Evolutionary conservation across 129 eudicot genomes (phyloP).

Genomic region (Gnaphalium uliginosum): DNA sequence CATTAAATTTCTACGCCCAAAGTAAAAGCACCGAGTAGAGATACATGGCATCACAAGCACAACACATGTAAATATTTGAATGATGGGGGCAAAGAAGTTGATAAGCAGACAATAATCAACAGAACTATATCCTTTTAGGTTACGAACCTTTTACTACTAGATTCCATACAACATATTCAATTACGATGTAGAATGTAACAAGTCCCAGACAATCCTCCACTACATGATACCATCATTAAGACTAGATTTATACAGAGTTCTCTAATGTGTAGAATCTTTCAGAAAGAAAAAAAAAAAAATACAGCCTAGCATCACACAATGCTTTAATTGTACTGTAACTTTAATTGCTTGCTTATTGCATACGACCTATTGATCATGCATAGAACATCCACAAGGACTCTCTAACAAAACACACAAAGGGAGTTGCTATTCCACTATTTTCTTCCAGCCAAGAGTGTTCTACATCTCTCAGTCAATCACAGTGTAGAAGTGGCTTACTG

Average conservation of each 20-base stretch:
- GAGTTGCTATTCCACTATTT: background rate
- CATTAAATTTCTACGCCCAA: background rate
- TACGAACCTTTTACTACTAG: slow-evolving; percentile 7
- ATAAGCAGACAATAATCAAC: background rate
- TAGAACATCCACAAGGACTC: background rate
- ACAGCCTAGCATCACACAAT: slow-evolving; percentile 5
- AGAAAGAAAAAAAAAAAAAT: too few species aligned
- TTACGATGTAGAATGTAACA: background rate
- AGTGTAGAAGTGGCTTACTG: background rate
- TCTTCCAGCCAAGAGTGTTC: background rate
- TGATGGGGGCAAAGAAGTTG: background rate
- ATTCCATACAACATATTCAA: background rate
- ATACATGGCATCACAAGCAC: slow-evolving; percentile 5
- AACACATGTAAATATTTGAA: background rate
- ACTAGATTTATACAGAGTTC: background rate
- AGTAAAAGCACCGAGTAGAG: background rate
- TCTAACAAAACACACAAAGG: background rate
- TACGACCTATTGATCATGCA: background rate
- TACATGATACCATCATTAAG: background rate
- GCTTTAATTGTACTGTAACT: background rate
- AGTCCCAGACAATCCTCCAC: background rate
- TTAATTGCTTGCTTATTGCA: background rate
- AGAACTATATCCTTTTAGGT: background rate
- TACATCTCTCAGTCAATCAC: background rate
- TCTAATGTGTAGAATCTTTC: background rate